Conservation (phyloP, 140 eudicot species). For the Erigeron philadelphicus region DNA sequence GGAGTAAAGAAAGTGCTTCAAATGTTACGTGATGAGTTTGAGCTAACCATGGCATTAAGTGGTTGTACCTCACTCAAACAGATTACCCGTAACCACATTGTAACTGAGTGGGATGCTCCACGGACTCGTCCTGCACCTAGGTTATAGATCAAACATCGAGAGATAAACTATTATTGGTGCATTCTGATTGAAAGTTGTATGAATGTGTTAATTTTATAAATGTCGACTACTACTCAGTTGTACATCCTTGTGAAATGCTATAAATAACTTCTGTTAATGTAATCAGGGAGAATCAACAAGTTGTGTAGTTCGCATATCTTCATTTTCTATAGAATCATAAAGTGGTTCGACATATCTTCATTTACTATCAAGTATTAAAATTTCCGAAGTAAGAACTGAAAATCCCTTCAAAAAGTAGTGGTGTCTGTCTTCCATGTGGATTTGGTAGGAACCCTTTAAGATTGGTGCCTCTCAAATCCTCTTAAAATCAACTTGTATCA, state of each 20-base stretch:
- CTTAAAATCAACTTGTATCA: slow-evolving; percentile 17
- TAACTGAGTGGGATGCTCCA: slow-evolving; percentile 79
- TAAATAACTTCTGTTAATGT: slow-evolving; percentile 7
- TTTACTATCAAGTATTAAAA: slow-evolving; percentile 9
- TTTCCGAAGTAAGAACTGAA: background rate
- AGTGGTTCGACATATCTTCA: slow-evolving; percentile 15
- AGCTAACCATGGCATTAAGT: slow-evolving; percentile 81
- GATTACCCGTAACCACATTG: slow-evolving; percentile 69
- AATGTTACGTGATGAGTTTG: slow-evolving; percentile 83
- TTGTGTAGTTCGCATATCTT: slow-evolving; percentile 1
- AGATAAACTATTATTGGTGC: slow-evolving; percentile 2
- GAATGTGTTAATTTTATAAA: slow-evolving; percentile 22
- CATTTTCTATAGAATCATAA: slow-evolving; percentile 14
- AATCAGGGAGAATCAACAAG: slow-evolving; percentile 7
- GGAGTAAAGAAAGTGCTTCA: slow-evolving; percentile 77
- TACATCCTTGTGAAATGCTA: slow-evolving; percentile 22
- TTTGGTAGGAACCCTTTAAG: background rate
- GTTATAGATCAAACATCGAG: slow-evolving; percentile 28
- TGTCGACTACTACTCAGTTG: slow-evolving; percentile 8
- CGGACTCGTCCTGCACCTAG: slow-evolving; percentile 46
- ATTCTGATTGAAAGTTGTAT: slow-evolving; percentile 16
- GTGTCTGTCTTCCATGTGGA: background rate
- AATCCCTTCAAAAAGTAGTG: background rate
- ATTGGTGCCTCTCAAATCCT: slow-evolving; percentile 8
- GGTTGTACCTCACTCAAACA: slow-evolving; percentile 73